Evolutionary conservation across 495 filamentous ascomycete species (phyloP).

Genomic region (Xylaria venustula): DNA sequence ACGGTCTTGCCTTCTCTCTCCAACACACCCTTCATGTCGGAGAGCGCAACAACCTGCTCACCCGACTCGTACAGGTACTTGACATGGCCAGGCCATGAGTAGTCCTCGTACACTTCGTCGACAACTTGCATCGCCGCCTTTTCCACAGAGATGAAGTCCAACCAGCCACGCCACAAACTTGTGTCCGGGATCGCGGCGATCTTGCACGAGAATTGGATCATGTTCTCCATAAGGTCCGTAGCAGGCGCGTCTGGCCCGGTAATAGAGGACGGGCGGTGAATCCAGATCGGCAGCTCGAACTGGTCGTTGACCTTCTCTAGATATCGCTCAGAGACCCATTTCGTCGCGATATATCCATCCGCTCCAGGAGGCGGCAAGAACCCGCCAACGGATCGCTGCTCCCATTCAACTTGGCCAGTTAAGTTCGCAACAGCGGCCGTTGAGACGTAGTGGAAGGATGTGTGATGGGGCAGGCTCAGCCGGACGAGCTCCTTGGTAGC

Average conservation of each 20-base stretch:
- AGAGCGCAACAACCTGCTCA: not conserved
- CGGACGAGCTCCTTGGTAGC: constrained; percentile 36
- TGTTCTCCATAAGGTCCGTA: constrained; percentile 9
- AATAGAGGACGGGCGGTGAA: constrained; percentile 34
- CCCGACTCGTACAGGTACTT: not conserved
- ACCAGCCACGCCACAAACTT: not conserved
- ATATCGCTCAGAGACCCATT: constrained; percentile 54
- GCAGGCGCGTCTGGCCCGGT: constrained; percentile 14
- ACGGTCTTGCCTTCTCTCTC: not conserved
- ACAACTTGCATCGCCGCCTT: not conserved
- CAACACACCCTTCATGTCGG: not conserved
- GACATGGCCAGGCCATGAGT: not conserved
- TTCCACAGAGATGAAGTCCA: not conserved
- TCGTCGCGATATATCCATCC: constrained; percentile 48
- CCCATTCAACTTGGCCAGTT: not conserved
- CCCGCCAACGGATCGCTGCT: constrained; percentile 8
- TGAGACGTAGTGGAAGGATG: constrained; percentile 54
- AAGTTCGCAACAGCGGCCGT: constrained; percentile 31
- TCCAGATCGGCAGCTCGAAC: constrained; percentile 32
- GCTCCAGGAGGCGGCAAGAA: constrained; percentile 18
- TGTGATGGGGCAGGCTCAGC: constrained; percentile 27
- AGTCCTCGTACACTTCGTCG: not conserved
- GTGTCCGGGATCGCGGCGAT: not conserved
- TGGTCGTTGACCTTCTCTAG: constrained; percentile 36
- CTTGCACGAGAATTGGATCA: not conserved